Evolutionary conservation across 768 basidiomycete species (phyloP).

Genomic region (Trametes cubensis): DNA sequence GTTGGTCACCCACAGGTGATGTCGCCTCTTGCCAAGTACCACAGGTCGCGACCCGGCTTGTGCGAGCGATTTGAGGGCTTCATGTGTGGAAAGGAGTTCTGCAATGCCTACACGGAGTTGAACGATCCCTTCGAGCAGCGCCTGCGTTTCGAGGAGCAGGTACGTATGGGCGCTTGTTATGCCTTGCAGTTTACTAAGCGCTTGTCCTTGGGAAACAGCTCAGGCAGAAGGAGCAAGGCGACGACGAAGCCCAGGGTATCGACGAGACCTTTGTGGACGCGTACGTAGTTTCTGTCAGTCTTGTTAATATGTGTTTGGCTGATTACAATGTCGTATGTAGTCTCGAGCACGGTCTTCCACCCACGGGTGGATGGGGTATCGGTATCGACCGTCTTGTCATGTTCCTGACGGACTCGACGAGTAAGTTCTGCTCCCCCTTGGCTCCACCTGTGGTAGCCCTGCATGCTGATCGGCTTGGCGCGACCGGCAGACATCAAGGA

Average conservation of each 20-base stretch:
- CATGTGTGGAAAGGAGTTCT: constrained; percentile 97
- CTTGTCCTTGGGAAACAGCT: constrained; percentile 42
- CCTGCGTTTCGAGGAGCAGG: constrained; percentile 93
- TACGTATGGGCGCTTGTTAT: constrained; percentile 29
- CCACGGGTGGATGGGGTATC: constrained; percentile 96
- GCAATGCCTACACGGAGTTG: constrained; percentile 99
- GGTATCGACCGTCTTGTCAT: constrained; percentile 96
- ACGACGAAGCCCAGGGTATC: constrained; percentile 96
- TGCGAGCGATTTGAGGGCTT: constrained; percentile 99
- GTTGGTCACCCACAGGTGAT: constrained; percentile 99
- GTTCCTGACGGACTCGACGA: constrained; percentile 97
- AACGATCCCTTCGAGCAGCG: constrained; percentile 99
- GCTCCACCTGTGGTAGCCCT: background rate
- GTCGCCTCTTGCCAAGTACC: constrained; percentile 99
- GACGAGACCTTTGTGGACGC: constrained; percentile 97
- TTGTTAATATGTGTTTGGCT: background rate
- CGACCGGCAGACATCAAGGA: constrained; percentile 84
- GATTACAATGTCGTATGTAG: constrained; percentile 40
- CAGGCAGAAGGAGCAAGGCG: constrained; percentile 93
- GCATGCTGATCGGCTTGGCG: constrained; percentile 14
- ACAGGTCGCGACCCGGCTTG: constrained; percentile 93
- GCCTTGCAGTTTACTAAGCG: constrained; percentile 3
- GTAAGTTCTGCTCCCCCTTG: constrained; percentile 45
- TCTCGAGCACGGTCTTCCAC: constrained; percentile 95
- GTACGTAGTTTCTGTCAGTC: constrained; percentile 45